Base-by-base conservation (phyloP, 2,329 filamentous ascomycete genomes). In the Aureobasidium sp. region DNA sequence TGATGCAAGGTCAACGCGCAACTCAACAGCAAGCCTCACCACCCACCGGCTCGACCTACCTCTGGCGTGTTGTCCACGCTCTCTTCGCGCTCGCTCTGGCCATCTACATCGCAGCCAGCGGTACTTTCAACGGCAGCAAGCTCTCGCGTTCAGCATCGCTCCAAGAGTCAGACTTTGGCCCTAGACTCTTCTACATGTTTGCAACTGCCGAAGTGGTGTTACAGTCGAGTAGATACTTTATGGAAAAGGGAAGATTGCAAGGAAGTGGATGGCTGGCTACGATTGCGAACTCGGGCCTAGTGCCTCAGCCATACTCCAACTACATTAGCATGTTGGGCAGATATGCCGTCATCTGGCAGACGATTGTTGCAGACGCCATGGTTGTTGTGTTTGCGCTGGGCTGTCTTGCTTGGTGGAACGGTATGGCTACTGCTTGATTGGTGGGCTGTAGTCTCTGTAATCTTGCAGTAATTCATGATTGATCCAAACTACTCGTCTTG, bases 131-230 rank as follows among this genome's bases (percentile, higher is more conserved):
- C 25, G 89, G 89, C 48, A 84, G 83, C 36, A 84, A 84, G 70
- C 67, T 81, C 7, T 82, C 85, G 68, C 83, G 89, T 34, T 67
- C 65, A 12, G 65, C 69, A 45, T 68, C 66, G 37, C 65, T 68
- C 34, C 68, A 74, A 8, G 70, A 69, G 1, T 73, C 78, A 34
- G 71, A 74, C 17, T 69, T 73, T 39, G 77, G 78, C 44, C 77
- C 77, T 49, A 79, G 81, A 64, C 87, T 91, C 74, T 91, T 93
- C 74, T 90, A 86, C 78, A 81, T 89, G n/a, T 94, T 93, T 71
- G 87, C 88, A 6, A 90, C 89, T 0, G 86, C 84, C 36, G 89
- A 94, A 76, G 80, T 90, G 12, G 72, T 90, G 59, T 77, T 93
- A 65, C 84, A 93, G 66, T 87, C 85, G 1, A 86, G 83, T 34